Base-by-base conservation (phyloP, 352 stramenopile species). In the Globisporangium lucens region DNA sequence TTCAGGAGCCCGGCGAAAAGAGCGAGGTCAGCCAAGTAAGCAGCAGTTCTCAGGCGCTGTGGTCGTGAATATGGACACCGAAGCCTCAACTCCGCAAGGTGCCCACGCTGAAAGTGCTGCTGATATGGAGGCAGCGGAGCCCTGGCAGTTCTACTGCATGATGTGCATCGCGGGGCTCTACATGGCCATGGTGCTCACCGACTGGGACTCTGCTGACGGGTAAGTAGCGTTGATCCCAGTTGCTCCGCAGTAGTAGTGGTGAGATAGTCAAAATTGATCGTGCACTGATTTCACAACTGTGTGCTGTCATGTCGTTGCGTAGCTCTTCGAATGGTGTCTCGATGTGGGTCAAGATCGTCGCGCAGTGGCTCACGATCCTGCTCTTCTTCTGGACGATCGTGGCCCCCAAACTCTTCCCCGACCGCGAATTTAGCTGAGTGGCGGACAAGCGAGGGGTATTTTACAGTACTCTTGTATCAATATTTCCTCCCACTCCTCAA, bases 291-390 rank as follows among this genome's bases (percentile, higher is more conserved):
- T 9, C 3, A 35, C 52, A 56, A 29, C 4, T 0, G 9, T 22
- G 12, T 20, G 17, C 10, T 22, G 15, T 27, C 4, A 33, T 33
- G 29, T 33, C 4, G 29, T 4, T 33, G 6, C 7, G 43, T 51
- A 83, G 70, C n/a, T 73, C 76, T 3, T 81, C 67, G 55, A 90
- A 90, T 38, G 82, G 87, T 15, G 78, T 96, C 1, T 96, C 86
- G 20, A 99, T 99, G 95, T 99, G 95, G 94, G 94, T 99, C 63
- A 94, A 98, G 49, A 97, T 98, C 74, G 75, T 83, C 12, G 87
- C 91, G 27, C 96, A 99, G 66, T 99, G 96, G 95, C 66, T 97
- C 52, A 93, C 89, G n/a, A 86, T 98, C 43, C 61, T 91, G 13
- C 70, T 99, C 2, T 99, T 99, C 72, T 70, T 90, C 8, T 99